Evolutionary conservation across 441 rosid species (phyloP), one percentile per base, ranked within the genome.

Genomic region (Gossypium lobatum): DNA sequence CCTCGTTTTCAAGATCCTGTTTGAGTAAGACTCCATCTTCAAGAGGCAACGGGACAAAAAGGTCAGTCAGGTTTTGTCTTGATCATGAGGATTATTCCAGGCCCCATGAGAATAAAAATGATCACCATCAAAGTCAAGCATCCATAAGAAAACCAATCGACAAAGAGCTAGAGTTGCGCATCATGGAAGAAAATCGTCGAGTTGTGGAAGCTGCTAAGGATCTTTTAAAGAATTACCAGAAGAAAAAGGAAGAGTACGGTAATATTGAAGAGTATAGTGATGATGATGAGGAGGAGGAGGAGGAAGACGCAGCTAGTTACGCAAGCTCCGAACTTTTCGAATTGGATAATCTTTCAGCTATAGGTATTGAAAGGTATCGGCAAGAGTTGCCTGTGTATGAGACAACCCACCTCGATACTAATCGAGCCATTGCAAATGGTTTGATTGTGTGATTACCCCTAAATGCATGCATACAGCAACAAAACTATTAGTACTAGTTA

Each of bases 271-370:
- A 76, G 6, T 46, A 23, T 8, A n/a, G 77, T 31, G 70, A 25
- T 50, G 70, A 25, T 50, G 87, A 75, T 0, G 91, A 74, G 1
- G 37, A 75, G 0, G 91, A 74, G 0, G 87, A 84, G 0, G 85
- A 80, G 0, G 95, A 88, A 14, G 97, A 89, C 52, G 87, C 77
- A 14, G 94, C 84, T 26, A 94, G 98, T 70, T 94, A 65, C 54
- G 88, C 97, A 20, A 94, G 98, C 80, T 94, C 98, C 0, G 98
- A 95, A 83, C 80, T 95, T 21, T 95, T 95, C 39, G 98, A 95
- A 64, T 62, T 95, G 81, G 98, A 95, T 83, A 84, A 89, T 88
- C 91, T 92, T 64, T 88, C 93, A 16, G 84, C 82, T 18, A 84
- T 91, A 68, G 98, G 93, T 64, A 81, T 88, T 37, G 88, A 91